phyloP scores from a whole-genome alignment of 805 yeast species.

The Lipomyces sp. region DNA sequence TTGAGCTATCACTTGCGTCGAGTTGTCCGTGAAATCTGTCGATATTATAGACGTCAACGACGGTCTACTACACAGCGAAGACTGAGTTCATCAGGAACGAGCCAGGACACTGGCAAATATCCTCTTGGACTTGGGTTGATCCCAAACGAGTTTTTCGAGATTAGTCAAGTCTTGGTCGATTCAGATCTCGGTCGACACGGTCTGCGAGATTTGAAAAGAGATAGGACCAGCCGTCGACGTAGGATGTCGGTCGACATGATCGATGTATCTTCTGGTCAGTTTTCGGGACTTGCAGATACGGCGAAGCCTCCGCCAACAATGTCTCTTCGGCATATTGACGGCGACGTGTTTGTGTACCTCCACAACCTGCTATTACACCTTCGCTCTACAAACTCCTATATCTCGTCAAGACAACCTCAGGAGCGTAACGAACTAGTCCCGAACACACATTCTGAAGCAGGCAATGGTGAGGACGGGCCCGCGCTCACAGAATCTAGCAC shows the following conservation, averaged over 20 bases:
- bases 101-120: constrained; percentile 2
- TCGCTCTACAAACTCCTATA: background rate
- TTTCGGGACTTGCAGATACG: background rate
- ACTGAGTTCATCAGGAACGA: background rate
- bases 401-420: background rate
- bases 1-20: constrained; percentile 10
- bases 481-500: background rate
- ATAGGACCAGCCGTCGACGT: background rate
- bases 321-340: constrained; percentile 2
- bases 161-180: constrained; percentile 10
- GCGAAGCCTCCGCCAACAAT: background rate
- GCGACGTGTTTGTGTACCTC: constrained; percentile 1
- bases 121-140: constrained; percentile 24
- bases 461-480: background rate
- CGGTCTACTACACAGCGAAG: background rate
- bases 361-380: background rate
- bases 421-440: background rate
- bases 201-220: background rate
- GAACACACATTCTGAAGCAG: background rate
- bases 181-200: constrained; percentile 2
- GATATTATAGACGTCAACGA: constrained; percentile 2
- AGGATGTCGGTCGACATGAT: background rate
- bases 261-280: background rate
- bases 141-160: constrained; percentile 9
- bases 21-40: constrained; percentile 11